Evolutionary conservation across 148 eudicot genomes (phyloP).

Genomic region (Vaccinium corymbosum): DNA sequence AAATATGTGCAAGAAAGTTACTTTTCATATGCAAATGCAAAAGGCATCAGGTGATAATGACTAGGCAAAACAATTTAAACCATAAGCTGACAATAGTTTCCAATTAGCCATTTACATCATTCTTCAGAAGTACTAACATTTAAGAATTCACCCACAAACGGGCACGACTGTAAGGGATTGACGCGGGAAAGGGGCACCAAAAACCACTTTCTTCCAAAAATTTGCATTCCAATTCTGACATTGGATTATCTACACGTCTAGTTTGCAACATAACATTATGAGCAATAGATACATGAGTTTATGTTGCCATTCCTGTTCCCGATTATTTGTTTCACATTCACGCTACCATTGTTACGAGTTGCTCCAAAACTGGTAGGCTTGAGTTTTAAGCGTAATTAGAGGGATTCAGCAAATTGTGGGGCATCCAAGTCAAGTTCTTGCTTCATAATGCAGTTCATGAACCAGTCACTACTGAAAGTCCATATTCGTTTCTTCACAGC

Average conservation of each 20-base stretch:
- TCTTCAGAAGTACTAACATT: not conserved
- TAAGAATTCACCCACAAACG: not conserved
- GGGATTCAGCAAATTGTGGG: constrained; percentile 90
- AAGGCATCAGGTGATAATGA: not conserved
- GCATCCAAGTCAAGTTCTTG: constrained; percentile 89
- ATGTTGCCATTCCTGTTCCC: not conserved
- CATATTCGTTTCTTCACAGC: constrained; percentile 60
- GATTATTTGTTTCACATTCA: not conserved
- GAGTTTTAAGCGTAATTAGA: constrained; percentile 25
- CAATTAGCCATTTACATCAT: not conserved
- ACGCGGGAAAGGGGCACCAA: not conserved
- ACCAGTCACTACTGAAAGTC: constrained; percentile 78
- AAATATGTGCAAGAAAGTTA: not conserved
- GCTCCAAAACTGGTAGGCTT: not conserved
- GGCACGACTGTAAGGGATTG: not conserved
- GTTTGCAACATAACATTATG: not conserved
- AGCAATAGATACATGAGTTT: not conserved
- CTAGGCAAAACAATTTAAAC: not conserved
- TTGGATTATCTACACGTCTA: not conserved
- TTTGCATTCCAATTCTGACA: not conserved
- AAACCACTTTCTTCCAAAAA: not conserved
- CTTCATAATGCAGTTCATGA: constrained; percentile 82
- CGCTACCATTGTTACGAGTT: not conserved
- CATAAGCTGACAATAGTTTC: not conserved
- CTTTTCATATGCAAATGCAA: not conserved